Base-by-base conservation (phyloP, 2,329 filamentous ascomycete species). In the Diplodia seriata region DNA sequence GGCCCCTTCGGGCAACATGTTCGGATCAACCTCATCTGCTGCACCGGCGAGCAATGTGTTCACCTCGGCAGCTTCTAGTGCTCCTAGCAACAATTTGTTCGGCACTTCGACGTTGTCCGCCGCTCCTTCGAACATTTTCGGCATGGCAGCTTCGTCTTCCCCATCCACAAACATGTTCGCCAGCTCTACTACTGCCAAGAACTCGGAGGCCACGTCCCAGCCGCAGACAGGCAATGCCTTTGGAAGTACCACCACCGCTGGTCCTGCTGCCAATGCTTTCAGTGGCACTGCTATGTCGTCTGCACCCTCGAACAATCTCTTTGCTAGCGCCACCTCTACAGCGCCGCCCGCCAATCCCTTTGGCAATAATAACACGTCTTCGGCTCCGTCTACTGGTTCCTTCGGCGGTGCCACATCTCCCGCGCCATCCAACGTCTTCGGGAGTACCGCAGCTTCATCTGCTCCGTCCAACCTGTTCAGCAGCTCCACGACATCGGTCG, bases 401-500 rank as follows among this genome's bases (percentile, higher is more conserved):
- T 50, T 50, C 23, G 59, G 43, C 18, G 29, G 47, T 9, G 8
- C 47, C 20, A 40, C 59, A 4, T 38, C 59, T 9, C 31, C 50
- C n/a, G 31, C 49, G 36, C 20, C 61, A n/a, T 38, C 31, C 2
- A 54, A 51, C 33, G 40, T 38, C 29, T 53, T 53, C 33, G 33
- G 61, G 29, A 51, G 31, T 8, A 12, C 31, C n/a, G 15, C 36
- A 14, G 26, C 61, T 53, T 29, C 61, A n/a, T 51, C 62, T 20
- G 62, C 62, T 47, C 66, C 56, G 23, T n/a, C 66, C n/a, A 67
- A 67, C 55, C 14, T 49, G 3, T 67, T 67, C 43, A 56, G 65
- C 31, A 26, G 20, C 18, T 7, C 47, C 20, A 38, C 43, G 20
- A 51, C 40, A n/a, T 59, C 55, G 8, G 20, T 40, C 26, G 65